A percentile compares a stretch with the other conserved stretches of the same genome.
Conservation (phyloP, 768 basidiomycete genomes). For the Boletus coccyginus region DNA sequence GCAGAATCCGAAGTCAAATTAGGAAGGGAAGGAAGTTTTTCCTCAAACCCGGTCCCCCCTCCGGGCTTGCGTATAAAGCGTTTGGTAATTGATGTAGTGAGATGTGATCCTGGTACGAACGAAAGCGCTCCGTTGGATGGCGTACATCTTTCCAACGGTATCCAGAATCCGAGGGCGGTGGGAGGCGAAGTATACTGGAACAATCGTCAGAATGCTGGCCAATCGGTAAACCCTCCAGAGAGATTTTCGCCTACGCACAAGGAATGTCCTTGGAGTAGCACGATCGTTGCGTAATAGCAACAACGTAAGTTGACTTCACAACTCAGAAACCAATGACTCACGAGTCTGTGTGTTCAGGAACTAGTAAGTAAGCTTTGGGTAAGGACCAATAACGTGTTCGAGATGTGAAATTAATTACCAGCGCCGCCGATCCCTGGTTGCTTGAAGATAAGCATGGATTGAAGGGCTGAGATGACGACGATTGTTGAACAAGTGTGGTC, state of each 20-base stretch:
- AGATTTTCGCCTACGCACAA: slow-evolving; percentile 42
- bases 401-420: slow-evolving; percentile 46
- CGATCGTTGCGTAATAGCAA: not conserved
- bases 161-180: slow-evolving; percentile 94
- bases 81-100: slow-evolving; percentile 66
- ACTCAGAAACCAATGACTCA: slow-evolving; percentile 38
- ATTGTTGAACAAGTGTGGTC: not conserved
- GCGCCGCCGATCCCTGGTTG: slow-evolving; percentile 90
- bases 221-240: not conserved
- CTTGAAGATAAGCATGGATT: slow-evolving; percentile 96
- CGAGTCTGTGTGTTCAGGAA: slow-evolving; percentile 93
- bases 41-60: slow-evolving; percentile 85
- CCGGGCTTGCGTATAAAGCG: slow-evolving; percentile 78
- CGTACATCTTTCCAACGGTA: slow-evolving; percentile 89
- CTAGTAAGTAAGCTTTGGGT: slow-evolving; percentile 35
- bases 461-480: slow-evolving; percentile 52
- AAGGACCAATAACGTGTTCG: not conserved
- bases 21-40: slow-evolving; percentile 38
- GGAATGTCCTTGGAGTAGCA: slow-evolving; percentile 54
- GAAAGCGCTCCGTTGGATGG: slow-evolving; percentile 78
- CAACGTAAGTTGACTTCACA: not conserved
- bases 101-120: slow-evolving; percentile 90
- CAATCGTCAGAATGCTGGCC: slow-evolving; percentile 1
- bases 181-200: slow-evolving; percentile 87
- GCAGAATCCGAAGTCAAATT: slow-evolving; percentile 2